Percentiles rank a stretch among this genome's conserved stretches.
These are phyloP conservation scores for Penicillium pulvis DNA, from an alignment of 495 filamentous ascomycete species.

Conservation along the genomic window DNA sequence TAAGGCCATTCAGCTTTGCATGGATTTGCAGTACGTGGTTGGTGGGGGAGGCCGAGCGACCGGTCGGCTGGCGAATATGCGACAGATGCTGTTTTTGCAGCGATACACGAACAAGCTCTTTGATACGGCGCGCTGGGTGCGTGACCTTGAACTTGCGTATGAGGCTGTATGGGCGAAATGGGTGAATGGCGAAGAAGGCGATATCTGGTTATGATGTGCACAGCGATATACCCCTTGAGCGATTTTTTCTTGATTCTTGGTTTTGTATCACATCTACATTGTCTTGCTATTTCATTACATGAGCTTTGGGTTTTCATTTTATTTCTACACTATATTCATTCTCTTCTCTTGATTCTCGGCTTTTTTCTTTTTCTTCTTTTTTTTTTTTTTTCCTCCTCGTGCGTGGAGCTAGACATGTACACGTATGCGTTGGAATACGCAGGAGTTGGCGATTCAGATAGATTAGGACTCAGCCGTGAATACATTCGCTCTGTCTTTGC, in stretches of 20 bases:
- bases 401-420: conserved; percentile 4
- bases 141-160: conserved; percentile 87
- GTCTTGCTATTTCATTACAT: background rate
- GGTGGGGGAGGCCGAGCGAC: conserved; percentile 55
- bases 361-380: background rate
- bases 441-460: background rate
- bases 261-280: conserved; percentile 4
- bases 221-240: conserved; percentile 44
- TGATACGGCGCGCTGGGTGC: conserved; percentile 90
- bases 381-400: background rate
- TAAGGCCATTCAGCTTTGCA: conserved; percentile 73
- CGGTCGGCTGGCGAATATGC: conserved; percentile 72
- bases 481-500: background rate
- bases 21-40: conserved; percentile 61
- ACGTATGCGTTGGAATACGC: background rate
- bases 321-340: background rate
- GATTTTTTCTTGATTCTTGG: conserved; percentile 20
- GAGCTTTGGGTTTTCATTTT: background rate
- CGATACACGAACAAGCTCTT: conserved; percentile 86
- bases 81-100: conserved; percentile 77
- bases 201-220: conserved; percentile 71
- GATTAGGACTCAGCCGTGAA: conserved; percentile 1
- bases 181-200: conserved; percentile 84
- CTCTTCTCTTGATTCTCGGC: background rate
- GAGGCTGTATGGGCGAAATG: conserved; percentile 84